A percentile compares a stretch with the other conserved stretches of the same genome.
Conservation (phyloP, 2,329 filamentous ascomycete genomes). For the Cercospora zeina region DNA sequence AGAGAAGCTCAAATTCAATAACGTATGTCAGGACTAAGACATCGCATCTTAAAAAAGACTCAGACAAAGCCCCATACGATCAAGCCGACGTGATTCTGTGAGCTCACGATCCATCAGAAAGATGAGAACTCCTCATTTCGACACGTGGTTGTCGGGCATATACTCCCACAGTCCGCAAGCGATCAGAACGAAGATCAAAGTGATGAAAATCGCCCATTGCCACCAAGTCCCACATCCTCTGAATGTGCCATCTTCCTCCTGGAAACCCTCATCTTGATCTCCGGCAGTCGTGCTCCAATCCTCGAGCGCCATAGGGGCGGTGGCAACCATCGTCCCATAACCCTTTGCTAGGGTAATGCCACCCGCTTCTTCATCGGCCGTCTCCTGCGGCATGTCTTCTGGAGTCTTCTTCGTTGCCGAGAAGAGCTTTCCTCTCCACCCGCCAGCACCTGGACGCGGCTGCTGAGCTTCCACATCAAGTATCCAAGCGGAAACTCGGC, state of each 20-base stretch:
- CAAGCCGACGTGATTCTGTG: not conserved
- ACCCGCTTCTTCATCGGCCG: not conserved
- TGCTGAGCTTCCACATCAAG: constrained; percentile 10
- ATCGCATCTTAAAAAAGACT: not conserved
- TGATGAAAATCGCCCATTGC: constrained; percentile 6
- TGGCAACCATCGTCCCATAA: not conserved
- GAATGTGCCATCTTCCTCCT: not conserved
- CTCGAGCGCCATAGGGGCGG: not conserved
- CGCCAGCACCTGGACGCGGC: not conserved
- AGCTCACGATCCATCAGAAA: not conserved
- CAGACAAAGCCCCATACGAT: not conserved
- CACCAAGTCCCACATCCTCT: constrained; percentile 8
- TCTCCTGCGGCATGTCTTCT: not conserved
- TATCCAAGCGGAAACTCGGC: not conserved
- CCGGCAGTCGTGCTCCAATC: not conserved
- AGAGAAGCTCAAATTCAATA: not conserved
- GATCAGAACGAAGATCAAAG: not conserved
- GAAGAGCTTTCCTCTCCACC: not conserved
- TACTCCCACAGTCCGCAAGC: constrained; percentile 4
- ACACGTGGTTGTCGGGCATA: not conserved
- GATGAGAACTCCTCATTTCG: not conserved
- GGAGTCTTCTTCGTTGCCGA: not conserved
- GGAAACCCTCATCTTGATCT: not conserved
- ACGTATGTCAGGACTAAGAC: not conserved
- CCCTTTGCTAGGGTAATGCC: not conserved